These are phyloP conservation scores for Colletotrichum theobromicola DNA, from an alignment of 2,329 filamentous ascomycete genomes.

Conservation along the genomic window DNA sequence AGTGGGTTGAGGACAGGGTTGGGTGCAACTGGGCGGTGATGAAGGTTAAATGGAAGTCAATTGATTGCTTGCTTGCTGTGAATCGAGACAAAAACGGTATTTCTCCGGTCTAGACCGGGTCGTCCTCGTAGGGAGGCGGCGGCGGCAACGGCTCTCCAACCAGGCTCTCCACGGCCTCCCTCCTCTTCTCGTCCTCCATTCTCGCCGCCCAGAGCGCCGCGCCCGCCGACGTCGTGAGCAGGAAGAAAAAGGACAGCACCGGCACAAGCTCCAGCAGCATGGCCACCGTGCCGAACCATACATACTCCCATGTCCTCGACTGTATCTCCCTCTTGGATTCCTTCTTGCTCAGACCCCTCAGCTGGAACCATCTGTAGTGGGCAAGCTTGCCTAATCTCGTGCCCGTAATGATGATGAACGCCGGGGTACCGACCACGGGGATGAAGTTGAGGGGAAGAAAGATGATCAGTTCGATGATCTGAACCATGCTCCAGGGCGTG, in stretches of 20 bases:
- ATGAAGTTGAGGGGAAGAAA: conserved; percentile 87
- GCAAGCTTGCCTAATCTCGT: conserved; percentile 87
- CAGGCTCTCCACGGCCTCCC: conserved; percentile 23
- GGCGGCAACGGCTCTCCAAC: conserved; percentile 31
- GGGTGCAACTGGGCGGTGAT: background rate
- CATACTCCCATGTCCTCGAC: conserved; percentile 78
- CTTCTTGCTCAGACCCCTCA: conserved; percentile 76
- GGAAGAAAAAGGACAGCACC: conserved; percentile 89
- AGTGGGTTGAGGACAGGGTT: background rate
- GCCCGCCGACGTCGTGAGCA: conserved; percentile 85
- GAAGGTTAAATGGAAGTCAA: background rate
- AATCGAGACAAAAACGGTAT: background rate
- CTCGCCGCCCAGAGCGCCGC: conserved; percentile 86
- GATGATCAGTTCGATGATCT: conserved; percentile 83
- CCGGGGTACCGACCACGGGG: conserved; percentile 79
- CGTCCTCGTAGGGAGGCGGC: conserved; percentile 42
- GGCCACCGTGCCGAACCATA: conserved; percentile 90
- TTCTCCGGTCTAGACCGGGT: conserved; percentile 32
- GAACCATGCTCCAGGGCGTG: conserved; percentile 87
- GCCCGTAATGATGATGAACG: conserved; percentile 89
- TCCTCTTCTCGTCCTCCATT: conserved; percentile 66
- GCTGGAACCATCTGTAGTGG: conserved; percentile 88
- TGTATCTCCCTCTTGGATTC: conserved; percentile 75
- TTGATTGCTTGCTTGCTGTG: background rate
- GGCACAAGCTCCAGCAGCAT: conserved; percentile 88